Percentiles rank a stretch among this genome's conserved stretches.
phyloP scores from a whole-genome alignment of 2,329 filamentous ascomycete genomes.

The Paraconiothyrium sp. region DNA sequence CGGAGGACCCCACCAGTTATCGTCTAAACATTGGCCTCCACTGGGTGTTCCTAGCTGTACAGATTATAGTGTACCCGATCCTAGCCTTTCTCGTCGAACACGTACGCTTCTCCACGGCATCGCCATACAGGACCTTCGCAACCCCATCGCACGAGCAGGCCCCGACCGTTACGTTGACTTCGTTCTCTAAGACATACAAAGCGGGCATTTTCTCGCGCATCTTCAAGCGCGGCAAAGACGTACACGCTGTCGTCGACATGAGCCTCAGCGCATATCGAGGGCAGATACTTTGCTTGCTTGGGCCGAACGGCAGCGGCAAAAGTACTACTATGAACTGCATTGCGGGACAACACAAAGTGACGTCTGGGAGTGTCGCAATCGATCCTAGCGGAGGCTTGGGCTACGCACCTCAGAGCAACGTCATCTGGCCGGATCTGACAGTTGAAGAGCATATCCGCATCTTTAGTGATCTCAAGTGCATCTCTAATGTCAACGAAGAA shows the following conservation, averaged over 20 bases:
- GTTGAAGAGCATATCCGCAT: constrained; percentile 41
- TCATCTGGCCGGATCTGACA: constrained; percentile 39
- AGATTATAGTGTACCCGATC: constrained; percentile 33
- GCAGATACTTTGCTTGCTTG: constrained; percentile 39
- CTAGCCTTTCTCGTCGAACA: constrained; percentile 34
- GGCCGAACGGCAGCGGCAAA: constrained; percentile 39
- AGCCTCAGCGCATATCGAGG: constrained; percentile 32
- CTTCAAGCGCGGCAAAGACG: constrained; percentile 31
- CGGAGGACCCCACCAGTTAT: constrained; percentile 12
- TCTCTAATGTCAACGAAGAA: constrained; percentile 46
- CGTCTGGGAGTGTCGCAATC: constrained; percentile 33
- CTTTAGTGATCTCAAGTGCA: constrained; percentile 39
- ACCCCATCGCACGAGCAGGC: constrained; percentile 14
- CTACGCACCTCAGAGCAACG: constrained; percentile 39
- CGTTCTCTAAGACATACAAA: constrained; percentile 34
- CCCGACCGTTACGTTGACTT: constrained; percentile 53
- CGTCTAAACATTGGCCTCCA: constrained; percentile 33
- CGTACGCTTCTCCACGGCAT: constrained; percentile 32
- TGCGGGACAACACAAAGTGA: constrained; percentile 32
- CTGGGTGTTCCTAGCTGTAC: constrained; percentile 32
- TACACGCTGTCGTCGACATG: constrained; percentile 32
- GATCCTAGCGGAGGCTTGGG: constrained; percentile 36
- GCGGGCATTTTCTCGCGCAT: constrained; percentile 27
- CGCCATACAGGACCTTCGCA: constrained; percentile 46
- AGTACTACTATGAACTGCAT: constrained; percentile 39